Evolutionary conservation across 1,284 basidiomycete species (phyloP).

Genomic region (Dichomitus squalens): DNA sequence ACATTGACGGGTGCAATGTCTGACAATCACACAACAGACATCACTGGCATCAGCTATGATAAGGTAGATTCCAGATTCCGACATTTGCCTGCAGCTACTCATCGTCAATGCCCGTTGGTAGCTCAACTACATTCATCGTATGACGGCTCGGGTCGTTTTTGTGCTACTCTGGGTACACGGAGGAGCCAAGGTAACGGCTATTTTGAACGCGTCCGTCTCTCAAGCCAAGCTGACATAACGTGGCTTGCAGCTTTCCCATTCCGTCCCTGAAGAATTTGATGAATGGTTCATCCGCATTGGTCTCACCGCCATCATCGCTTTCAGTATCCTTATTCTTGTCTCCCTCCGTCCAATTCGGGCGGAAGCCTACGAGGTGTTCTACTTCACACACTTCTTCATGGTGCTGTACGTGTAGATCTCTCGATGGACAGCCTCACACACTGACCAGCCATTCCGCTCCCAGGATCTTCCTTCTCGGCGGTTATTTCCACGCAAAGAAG

Average conservation of each 20-base stretch:
- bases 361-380: slow-evolving; percentile 30
- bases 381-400: slow-evolving; percentile 28
- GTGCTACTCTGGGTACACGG: slow-evolving; percentile 55
- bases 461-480: slow-evolving; percentile 27
- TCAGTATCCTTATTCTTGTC: slow-evolving; percentile 26
- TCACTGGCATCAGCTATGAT: slow-evolving; percentile 63
- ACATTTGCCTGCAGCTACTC: not conserved
- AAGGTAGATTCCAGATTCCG: slow-evolving; percentile 37
- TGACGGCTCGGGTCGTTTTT: slow-evolving; percentile 49
- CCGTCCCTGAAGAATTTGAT: slow-evolving; percentile 3
- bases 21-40: slow-evolving; percentile 36
- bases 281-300: slow-evolving; percentile 18
- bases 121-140: slow-evolving; percentile 57
- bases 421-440: not conserved
- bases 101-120: slow-evolving; percentile 21
- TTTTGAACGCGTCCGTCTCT: not conserved
- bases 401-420: slow-evolving; percentile 26
- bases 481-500: slow-evolving; percentile 38
- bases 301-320: slow-evolving; percentile 18
- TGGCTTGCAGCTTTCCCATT: not conserved
- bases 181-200: slow-evolving; percentile 41
- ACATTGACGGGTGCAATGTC: not conserved
- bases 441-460: slow-evolving; percentile 1
- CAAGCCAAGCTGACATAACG: not conserved
- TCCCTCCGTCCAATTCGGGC: slow-evolving; percentile 28